Base-by-base conservation (phyloP, 2,329 filamentous ascomycete species). In the Lasiodiplodia sp. region DNA sequence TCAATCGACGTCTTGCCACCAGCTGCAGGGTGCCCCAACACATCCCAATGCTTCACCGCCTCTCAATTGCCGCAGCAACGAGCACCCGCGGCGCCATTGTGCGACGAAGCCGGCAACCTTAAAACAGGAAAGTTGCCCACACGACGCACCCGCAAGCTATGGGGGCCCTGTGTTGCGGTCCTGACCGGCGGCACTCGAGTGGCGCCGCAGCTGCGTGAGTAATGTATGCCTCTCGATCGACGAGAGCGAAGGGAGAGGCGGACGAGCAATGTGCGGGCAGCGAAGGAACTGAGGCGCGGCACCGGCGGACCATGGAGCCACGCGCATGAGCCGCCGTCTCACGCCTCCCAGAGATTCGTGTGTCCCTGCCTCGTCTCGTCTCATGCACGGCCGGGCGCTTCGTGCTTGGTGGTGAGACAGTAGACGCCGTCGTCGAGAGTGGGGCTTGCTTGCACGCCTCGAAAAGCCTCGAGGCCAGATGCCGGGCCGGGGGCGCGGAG, bases 401-500 rank as follows among this genome's bases (percentile, higher is more conserved):
- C 40, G 10, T 16, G 40, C 60, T 47, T 64, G 60, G 60, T 64
- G 60, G 60, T 64, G 60, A 64, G 60, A 64, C 60, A 64, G 60
- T 64, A 64, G 47, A 64, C 60, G 60, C 60, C 21, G 60, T 52
- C 44, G 60, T 51, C 28, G 44, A 51, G 60, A 38, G 60, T 64
- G 60, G 60, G 60, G 60, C 60, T 64, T 62, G 60, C 60, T 64
- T 49, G 60, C 60, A 52, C 60, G 60, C 60, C 58, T 62, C 58
- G 40, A 62, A 62, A 62, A 49, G 55, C 37, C 55, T 37, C 55
- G 16, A 57, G 31, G n/a, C 16, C 44, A 47, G 44, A 47, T 14
- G 34, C 37, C 40, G 40, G 38, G 56, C 38, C 21, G 37, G 37
- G 55, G 31, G 57, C 38, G 38, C 57, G 16, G 38, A 44, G 37